Evolutionary conservation across 1,284 basidiomycete species (phyloP), one percentile per base, ranked within the genome.

Genomic region (Puccinia novopanici): DNA sequence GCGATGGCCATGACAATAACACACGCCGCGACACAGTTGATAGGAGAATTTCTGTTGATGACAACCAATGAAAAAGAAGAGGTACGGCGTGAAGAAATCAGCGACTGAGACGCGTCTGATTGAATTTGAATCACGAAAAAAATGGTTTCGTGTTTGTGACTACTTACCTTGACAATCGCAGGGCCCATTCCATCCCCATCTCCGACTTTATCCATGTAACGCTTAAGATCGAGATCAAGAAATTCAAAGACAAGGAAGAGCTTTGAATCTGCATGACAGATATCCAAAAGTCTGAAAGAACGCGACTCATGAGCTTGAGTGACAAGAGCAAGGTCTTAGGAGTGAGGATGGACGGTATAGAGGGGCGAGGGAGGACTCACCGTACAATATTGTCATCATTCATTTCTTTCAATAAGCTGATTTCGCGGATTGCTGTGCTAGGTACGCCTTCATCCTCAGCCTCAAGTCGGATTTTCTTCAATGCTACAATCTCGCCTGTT

Each of bases 401-500:
- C 34, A 34, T 34, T 34, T 34, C 34, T 34, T 34, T 34, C 84
- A 99, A 88, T 82, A 99, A 88, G 87, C 93, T 95, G 87, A 99
- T 98, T 88, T 99, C 96, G 76, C 96, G 90, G 85, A 99, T 97
- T 80, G 96, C 96, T 19, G 97, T 99, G 84, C 92, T 94, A 6
- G 96, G 96, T 24, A 98, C 96, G 30, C 96, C 96, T 85, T 99
- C 94, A 84, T 97, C 97, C 87, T 99, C 96, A 24, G 95, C 94
- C 86, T 99, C 97, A 52, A 99, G 90, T 80, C 96, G 90, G 85
- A 99, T 99, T 89, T 99, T 98, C 90, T 99, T 99, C 84, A 95
- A 88, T 70, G 95, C 95, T 74, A 95, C 95, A 84, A 93, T 90
- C 86, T 90, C 85, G 87, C 93, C 90, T 75, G 90, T 90, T 83